Evolutionary conservation across 768 basidiomycete species (phyloP).

Genomic region (Hericium coralloides): DNA sequence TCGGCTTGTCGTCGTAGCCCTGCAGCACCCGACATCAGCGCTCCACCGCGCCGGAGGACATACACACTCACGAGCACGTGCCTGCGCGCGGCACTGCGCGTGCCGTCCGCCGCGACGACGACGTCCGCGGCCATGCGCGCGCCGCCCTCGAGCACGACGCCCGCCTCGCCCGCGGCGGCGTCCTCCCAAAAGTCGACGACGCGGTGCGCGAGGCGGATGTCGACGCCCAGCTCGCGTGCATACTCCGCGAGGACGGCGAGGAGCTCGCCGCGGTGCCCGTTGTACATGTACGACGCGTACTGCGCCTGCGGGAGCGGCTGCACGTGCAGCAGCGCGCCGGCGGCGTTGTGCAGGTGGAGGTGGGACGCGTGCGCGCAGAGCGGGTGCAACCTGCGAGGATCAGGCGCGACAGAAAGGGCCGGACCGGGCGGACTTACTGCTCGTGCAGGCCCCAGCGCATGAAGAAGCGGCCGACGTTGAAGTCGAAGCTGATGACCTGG

Average conservation of each 20-base stretch:
- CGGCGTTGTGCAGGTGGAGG: slow-evolving; percentile 15
- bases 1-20: slow-evolving; percentile 17
- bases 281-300: slow-evolving; percentile 16
- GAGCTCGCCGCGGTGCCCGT: slow-evolving; percentile 22
- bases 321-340: slow-evolving; percentile 14
- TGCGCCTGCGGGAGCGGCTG: slow-evolving; percentile 12
- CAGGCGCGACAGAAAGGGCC: neutral
- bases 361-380: slow-evolving; percentile 12
- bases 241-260: slow-evolving; percentile 13
- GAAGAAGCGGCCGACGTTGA: slow-evolving; percentile 18
- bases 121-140: slow-evolving; percentile 14
- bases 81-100: slow-evolving; percentile 13
- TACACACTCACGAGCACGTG: slow-evolving; percentile 14
- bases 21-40: neutral
- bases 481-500: slow-evolving; percentile 14
- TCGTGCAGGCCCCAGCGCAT: slow-evolving; percentile 18
- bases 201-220: slow-evolving; percentile 14
- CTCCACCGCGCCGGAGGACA: neutral
- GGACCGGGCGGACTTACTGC: slow-evolving; percentile 3
- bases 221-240: slow-evolving; percentile 15
- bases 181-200: slow-evolving; percentile 16
- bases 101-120: slow-evolving; percentile 20
- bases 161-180: slow-evolving; percentile 3
- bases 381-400: slow-evolving; percentile 13
- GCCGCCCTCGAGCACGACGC: slow-evolving; percentile 13